Percentiles rank a stretch among this genome's conserved stretches.
These are phyloP conservation scores for Wallacemonas sp. DNA, from an alignment of 208 protist species.

Conservation along the genomic window DNA sequence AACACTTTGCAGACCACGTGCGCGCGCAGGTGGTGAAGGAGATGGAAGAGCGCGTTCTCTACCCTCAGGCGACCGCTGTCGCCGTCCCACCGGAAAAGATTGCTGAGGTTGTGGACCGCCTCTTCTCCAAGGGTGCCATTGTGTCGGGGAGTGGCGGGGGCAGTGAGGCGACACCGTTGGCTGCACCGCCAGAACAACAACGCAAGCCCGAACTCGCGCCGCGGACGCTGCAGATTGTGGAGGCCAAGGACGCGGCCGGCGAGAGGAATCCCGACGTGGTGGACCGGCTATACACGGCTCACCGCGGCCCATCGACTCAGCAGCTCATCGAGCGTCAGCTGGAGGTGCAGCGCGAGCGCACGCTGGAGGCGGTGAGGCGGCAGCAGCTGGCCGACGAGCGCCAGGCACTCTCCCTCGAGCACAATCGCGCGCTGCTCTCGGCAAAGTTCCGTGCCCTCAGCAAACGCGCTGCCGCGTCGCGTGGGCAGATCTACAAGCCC, in stretches of 20 bases:
- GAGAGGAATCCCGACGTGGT: slow-evolving; percentile 51
- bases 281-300: slow-evolving; percentile 27
- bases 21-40: slow-evolving; percentile 59
- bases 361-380: slow-evolving; percentile 23
- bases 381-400: slow-evolving; percentile 28
- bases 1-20: slow-evolving; percentile 51
- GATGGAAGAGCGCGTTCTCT: slow-evolving; percentile 40
- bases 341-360: slow-evolving; percentile 29
- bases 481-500: slow-evolving; percentile 27
- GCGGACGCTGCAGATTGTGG: slow-evolving; percentile 61
- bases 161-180: no score
- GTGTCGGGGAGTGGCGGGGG: no score
- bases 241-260: slow-evolving; percentile 34
- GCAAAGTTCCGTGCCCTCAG: slow-evolving; percentile 65
- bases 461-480: slow-evolving; percentile 12
- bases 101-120: slow-evolving; percentile 59
- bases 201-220: slow-evolving; percentile 48
- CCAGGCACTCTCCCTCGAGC: slow-evolving; percentile 39
- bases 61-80: slow-evolving; percentile 1
- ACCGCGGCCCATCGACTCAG: slow-evolving; percentile 8
- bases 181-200: background rate
- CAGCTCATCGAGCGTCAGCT: slow-evolving; percentile 21
- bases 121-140: slow-evolving; percentile 50
- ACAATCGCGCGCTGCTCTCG: slow-evolving; percentile 37
- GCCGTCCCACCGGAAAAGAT: slow-evolving; percentile 34